Conservation (phyloP, 805 yeast genomes). For the Wickerhamiella vanderwaltii region DNA sequence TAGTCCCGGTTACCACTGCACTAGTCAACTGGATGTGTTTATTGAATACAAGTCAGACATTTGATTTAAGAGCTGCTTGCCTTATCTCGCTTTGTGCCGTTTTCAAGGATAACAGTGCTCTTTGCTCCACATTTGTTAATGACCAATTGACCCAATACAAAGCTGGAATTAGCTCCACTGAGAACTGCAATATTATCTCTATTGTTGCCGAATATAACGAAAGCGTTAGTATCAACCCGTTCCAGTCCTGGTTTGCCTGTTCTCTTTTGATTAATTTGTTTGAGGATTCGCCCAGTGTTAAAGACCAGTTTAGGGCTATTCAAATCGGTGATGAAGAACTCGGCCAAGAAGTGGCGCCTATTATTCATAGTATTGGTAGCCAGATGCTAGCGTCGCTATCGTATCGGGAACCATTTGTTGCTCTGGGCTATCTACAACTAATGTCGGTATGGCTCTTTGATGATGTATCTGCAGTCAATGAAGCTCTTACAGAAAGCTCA, state of each 20-base stretch:
- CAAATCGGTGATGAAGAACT: constrained; percentile 38
- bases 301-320: constrained; percentile 31
- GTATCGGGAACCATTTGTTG: constrained; percentile 55
- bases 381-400: constrained; percentile 53
- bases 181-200: constrained; percentile 49
- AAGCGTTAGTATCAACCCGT: constrained; percentile 66
- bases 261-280: constrained; percentile 51
- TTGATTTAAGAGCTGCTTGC: constrained; percentile 71
- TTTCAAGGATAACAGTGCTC: constrained; percentile 48
- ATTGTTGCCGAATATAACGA: constrained; percentile 67
- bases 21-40: constrained; percentile 71
- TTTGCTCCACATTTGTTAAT: constrained; percentile 48
- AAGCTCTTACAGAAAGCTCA: constrained; percentile 56
- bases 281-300: constrained; percentile 27
- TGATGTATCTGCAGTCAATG: constrained; percentile 60
- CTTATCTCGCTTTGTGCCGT: constrained; percentile 53
- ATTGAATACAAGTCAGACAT: constrained; percentile 71
- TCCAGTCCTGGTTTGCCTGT: constrained; percentile 73
- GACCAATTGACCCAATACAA: constrained; percentile 48
- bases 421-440: constrained; percentile 67
- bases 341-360: constrained; percentile 56
- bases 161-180: constrained; percentile 16
- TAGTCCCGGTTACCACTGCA: constrained; percentile 61
- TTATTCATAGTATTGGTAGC: constrained; percentile 69
- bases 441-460: constrained; percentile 68